A percentile compares a stretch with the other conserved stretches of the same genome.
Conservation (phyloP, 306 rosid genomes). For the Dalbergia cultrata region DNA sequence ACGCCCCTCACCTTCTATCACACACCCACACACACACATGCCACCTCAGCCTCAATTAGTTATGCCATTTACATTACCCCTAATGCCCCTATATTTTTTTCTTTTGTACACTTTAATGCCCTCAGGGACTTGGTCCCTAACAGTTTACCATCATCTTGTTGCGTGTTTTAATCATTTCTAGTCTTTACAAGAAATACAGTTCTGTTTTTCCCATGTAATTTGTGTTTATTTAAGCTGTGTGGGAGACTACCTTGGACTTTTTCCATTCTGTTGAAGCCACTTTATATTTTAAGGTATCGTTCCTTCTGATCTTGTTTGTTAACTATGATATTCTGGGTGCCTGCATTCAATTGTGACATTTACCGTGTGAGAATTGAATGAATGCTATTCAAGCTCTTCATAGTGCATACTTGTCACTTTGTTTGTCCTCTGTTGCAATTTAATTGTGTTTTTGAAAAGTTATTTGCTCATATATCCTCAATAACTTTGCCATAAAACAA, state of each 20-base stretch:
- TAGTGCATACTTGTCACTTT: slow-evolving; percentile 4
- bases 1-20: too few relatives aligned
- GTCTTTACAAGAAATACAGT: neutral
- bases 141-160: slow-evolving; percentile 27
- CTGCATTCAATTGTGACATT: slow-evolving; percentile 13
- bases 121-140: too few relatives aligned
- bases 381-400: slow-evolving; percentile 29
- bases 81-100: too few relatives aligned
- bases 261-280: slow-evolving; percentile 13
- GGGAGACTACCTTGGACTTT: slow-evolving; percentile 7
- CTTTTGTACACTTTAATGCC: too few relatives aligned
- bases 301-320: slow-evolving; percentile 24
- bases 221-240: slow-evolving; percentile 8
- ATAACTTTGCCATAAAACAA: neutral
- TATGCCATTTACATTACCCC: too few relatives aligned
- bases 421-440: slow-evolving; percentile 13
- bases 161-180: slow-evolving; percentile 25
- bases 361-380: slow-evolving; percentile 1
- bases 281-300: slow-evolving; percentile 16
- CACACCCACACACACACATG: too few relatives aligned
- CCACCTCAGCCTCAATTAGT: too few relatives aligned
- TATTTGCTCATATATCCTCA: slow-evolving; percentile 21
- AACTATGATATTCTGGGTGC: neutral
- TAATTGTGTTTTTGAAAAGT: slow-evolving; percentile 25
- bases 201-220: slow-evolving; percentile 8